Percentiles rank a stretch among this genome's conserved stretches.
phyloP scores from a whole-genome alignment of 2,329 filamentous ascomycete genomes.

The Chaetomiaceae sp. region DNA sequence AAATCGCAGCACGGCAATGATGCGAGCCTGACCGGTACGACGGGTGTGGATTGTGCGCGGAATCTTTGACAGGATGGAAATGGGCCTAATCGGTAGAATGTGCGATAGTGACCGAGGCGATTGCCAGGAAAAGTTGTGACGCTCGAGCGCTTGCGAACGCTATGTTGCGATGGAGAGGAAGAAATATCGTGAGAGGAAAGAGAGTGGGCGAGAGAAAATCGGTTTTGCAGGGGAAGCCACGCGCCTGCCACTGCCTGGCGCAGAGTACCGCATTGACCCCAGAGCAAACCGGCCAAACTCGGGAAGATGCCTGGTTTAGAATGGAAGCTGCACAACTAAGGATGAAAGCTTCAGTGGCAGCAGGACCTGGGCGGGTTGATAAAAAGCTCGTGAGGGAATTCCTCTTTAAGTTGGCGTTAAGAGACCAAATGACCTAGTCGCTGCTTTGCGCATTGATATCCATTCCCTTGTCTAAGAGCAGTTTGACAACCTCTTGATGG shows the following conservation, averaged over 20 bases:
- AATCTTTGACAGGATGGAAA: no score
- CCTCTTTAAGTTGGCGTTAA: background rate
- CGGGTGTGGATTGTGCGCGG: no score
- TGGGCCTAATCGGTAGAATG: no score
- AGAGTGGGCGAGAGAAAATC: background rate
- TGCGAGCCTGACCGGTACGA: no score
- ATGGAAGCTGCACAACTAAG: background rate
- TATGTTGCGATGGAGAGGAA: background rate
- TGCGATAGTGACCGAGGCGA: background rate
- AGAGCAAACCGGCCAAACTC: background rate
- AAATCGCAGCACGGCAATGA: no score
- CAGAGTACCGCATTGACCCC: background rate
- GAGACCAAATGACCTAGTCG: no score
- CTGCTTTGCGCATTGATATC: no score
- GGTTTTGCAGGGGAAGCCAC: background rate
- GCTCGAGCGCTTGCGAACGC: background rate
- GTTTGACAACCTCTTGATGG: no score
- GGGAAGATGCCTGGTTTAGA: background rate
- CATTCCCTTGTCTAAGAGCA: no score
- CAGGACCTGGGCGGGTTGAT: background rate
- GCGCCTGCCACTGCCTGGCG: background rate
- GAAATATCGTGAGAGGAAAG: background rate
- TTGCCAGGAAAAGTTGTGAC: background rate
- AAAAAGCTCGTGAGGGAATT: background rate
- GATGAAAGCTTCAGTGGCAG: background rate